These are phyloP conservation scores for Didymosphaeria variabile DNA, from an alignment of 2,329 filamentous ascomycete genomes.

Conservation along the genomic window DNA sequence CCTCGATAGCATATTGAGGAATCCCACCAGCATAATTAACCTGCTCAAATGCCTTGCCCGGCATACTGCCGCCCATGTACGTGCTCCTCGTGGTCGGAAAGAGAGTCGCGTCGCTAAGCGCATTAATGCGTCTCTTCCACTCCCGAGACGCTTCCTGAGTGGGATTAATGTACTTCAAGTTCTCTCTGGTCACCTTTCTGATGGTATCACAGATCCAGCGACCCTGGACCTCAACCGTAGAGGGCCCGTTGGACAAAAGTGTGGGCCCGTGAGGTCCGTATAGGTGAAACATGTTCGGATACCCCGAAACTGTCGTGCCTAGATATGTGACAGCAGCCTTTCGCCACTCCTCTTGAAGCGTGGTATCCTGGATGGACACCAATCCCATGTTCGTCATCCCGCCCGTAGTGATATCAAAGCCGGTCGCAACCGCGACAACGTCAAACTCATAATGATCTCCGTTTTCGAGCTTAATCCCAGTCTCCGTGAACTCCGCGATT, in stretches of 20 bases:
- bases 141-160: too few relatives aligned
- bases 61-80: too few relatives aligned
- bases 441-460: conserved; percentile 47
- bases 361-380: conserved; percentile 26
- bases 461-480: conserved; percentile 43
- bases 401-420: conserved; percentile 44
- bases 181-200: too few relatives aligned
- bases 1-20: too few relatives aligned
- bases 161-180: too few relatives aligned
- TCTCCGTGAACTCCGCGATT: conserved; percentile 37
- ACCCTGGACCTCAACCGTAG: conserved; percentile 13
- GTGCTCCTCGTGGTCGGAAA: too few relatives aligned
- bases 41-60: too few relatives aligned
- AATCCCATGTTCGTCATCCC: conserved; percentile 39
- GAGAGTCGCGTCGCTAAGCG: too few relatives aligned
- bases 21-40: too few relatives aligned
- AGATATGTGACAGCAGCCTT: conserved; percentile 21
- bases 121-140: too few relatives aligned
- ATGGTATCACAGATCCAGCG: conserved; percentile 9
- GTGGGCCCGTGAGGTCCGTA: conserved; percentile 26
- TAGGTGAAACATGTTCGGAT: conserved; percentile 24
- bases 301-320: conserved; percentile 18
- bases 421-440: conserved; percentile 48
- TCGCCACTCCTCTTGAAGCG: conserved; percentile 20
- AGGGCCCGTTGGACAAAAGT: conserved; percentile 15